Base-by-base conservation (phyloP, 305 asterid genomes). In the Solanum chacoense region DNA sequence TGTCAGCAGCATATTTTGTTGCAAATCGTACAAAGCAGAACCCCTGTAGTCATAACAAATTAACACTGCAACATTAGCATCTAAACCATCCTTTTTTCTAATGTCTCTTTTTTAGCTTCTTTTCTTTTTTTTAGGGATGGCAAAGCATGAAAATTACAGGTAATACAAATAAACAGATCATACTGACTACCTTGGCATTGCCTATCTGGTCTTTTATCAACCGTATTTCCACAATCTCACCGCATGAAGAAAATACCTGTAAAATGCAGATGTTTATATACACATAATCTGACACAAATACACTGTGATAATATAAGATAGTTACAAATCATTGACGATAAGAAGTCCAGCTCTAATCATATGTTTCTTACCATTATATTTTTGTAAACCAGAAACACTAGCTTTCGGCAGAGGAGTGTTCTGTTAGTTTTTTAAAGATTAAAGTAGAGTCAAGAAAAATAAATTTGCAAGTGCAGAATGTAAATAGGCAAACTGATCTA, bases 1-100 rank as follows among this genome's bases (percentile, higher is more conserved):
- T 96, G 89, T 90, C 92, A 45, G 99, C 98, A 91, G 98, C 98
- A 90, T 94, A 98, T 90, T 94, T 94, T 13, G 94, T 94, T 55
- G 94, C 91, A 90, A 96, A 97, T 24, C 96, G 95, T 87, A 97
- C 97, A 94, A 96, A 97, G 93, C 99, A 92, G 92, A 92, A 97
- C 84, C 97, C 98, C 99, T 97, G 90, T 31, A 90, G 90, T 86
- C 89, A 89, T 83, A 50, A 67, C 88, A 85, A 84, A 90, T 67
- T 79, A 85, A 35, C 42, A 36, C 74, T 86, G 67, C 92, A 90
- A 90, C 88, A 74, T 79, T 59, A 69, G 45, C 63, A 84, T 45
- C 79, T 32, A 85, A 80, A 84, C 74, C 67, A 71, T 89, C 85
- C 89, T 73, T 83, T 89, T 55, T 40, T 20, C 69, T 59, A 59